A percentile compares a stretch with the other conserved stretches of the same genome.
phyloP scores from a whole-genome alignment of 768 basidiomycete genomes.

The Boletus huronensis region DNA sequence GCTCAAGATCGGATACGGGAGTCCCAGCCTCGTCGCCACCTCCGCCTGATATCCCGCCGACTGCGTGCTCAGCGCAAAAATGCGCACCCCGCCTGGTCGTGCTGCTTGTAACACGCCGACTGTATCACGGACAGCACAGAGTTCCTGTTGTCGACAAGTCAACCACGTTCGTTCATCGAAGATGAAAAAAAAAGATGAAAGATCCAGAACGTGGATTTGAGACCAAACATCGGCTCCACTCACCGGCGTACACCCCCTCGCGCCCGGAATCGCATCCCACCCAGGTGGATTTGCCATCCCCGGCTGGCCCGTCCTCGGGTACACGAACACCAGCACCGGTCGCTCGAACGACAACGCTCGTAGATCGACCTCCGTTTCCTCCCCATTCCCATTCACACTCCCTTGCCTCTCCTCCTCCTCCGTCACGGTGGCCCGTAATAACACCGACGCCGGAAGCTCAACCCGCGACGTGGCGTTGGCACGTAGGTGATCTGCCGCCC shows the following conservation, averaged over 20 bases:
- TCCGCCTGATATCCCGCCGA: slow-evolving; percentile 16
- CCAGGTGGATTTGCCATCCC: slow-evolving; percentile 9
- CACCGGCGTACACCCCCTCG: slow-evolving; percentile 25
- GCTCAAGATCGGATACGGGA: slow-evolving; percentile 23
- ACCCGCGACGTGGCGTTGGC: background rate
- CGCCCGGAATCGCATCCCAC: slow-evolving; percentile 25
- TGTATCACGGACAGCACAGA: slow-evolving; percentile 17
- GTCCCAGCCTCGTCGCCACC: slow-evolving; percentile 11
- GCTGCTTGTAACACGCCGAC: slow-evolving; percentile 1
- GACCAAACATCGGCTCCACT: too few relatives aligned
- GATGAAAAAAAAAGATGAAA: background rate
- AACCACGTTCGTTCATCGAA: background rate
- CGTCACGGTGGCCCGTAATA: slow-evolving; percentile 5
- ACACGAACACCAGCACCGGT: slow-evolving; percentile 23
- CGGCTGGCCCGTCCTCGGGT: slow-evolving; percentile 20
- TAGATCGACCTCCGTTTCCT: slow-evolving; percentile 7
- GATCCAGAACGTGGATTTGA: background rate
- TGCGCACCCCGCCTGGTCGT: background rate
- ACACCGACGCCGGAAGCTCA: slow-evolving; percentile 3
- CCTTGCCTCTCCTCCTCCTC: background rate
- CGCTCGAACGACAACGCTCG: slow-evolving; percentile 10
- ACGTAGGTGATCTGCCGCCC: slow-evolving; percentile 11
- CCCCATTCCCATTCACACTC: background rate
- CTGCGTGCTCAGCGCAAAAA: slow-evolving; percentile 26
- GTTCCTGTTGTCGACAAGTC: slow-evolving; percentile 9